These are phyloP conservation scores for Bodo saltans DNA, from an alignment of 78 protist genomes.

Conservation along the genomic window DNA sequence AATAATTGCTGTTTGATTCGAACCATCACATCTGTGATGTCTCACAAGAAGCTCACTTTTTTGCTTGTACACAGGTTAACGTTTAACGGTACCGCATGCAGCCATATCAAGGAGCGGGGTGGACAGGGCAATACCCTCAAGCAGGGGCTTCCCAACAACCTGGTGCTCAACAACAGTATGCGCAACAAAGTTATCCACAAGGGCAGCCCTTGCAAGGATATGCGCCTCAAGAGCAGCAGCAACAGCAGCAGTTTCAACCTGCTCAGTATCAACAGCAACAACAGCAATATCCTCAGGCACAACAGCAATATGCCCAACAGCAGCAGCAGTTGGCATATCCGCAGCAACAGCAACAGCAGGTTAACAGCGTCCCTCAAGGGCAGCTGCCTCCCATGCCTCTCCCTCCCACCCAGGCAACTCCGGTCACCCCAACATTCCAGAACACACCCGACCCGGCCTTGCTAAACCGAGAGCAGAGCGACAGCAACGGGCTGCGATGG, in stretches of 20 bases:
- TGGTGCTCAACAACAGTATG: not conserved
- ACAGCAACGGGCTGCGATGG: constrained; percentile 14
- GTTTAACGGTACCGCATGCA: too few species aligned
- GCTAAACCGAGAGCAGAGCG: not conserved
- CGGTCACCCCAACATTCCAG: not conserved
- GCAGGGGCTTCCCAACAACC: too few species aligned
- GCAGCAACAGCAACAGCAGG: not conserved
- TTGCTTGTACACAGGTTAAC: too few species aligned
- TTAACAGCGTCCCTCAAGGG: not conserved
- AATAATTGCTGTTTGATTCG: too few species aligned
- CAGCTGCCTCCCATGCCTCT: not conserved
- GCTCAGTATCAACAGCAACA: not conserved
- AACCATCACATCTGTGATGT: too few species aligned
- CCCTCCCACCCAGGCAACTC: not conserved
- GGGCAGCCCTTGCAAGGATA: not conserved
- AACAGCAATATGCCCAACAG: not conserved
- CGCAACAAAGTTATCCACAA: not conserved
- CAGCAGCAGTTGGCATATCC: not conserved
- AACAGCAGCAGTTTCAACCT: not conserved
- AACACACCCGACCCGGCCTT: not conserved
- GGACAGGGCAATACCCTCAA: too few species aligned
- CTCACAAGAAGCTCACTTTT: too few species aligned
- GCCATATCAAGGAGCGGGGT: too few species aligned
- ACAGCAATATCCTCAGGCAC: not conserved
- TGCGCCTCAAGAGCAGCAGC: not conserved